These are phyloP conservation scores for Zanthoxylum bungeanum DNA, from an alignment of 345 rosid genomes.

Conservation along the genomic window DNA sequence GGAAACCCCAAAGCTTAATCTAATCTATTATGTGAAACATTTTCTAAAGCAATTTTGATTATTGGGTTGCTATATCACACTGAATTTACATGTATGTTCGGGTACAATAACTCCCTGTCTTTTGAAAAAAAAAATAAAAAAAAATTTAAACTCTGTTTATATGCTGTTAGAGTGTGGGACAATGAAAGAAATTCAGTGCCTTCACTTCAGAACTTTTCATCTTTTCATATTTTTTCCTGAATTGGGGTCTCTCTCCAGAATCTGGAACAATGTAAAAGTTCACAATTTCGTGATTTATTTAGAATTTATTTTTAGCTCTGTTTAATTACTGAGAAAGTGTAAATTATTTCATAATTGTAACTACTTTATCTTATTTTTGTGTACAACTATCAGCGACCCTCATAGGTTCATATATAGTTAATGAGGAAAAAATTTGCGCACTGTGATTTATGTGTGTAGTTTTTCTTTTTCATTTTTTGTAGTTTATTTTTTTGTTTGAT, in stretches of 20 bases:
- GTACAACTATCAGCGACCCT: no score
- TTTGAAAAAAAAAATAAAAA: no score
- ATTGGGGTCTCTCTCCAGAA: not conserved
- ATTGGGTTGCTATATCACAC: not conserved
- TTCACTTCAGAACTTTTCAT: not conserved
- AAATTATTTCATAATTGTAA: no score
- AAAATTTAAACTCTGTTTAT: not conserved
- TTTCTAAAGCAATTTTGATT: not conserved
- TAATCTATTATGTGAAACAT: not conserved
- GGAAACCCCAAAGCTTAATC: not conserved
- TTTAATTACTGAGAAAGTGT: no score
- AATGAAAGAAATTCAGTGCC: not conserved
- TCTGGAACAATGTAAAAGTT: not conserved
- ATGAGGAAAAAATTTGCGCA: no score
- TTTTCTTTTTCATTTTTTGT: not conserved
- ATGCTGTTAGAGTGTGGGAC: not conserved
- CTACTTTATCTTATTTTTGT: no score
- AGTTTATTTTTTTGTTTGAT: not conserved
- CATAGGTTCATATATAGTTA: no score
- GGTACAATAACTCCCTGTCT: not conserved
- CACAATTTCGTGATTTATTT: not conserved
- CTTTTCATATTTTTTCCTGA: not conserved
- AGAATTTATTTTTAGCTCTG: no score
- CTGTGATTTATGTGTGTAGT: not conserved
- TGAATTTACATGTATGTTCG: constrained; percentile 12